Conservation (phyloP, 2,329 filamentous ascomycete genomes). For the Ophiostoma sp. region DNA sequence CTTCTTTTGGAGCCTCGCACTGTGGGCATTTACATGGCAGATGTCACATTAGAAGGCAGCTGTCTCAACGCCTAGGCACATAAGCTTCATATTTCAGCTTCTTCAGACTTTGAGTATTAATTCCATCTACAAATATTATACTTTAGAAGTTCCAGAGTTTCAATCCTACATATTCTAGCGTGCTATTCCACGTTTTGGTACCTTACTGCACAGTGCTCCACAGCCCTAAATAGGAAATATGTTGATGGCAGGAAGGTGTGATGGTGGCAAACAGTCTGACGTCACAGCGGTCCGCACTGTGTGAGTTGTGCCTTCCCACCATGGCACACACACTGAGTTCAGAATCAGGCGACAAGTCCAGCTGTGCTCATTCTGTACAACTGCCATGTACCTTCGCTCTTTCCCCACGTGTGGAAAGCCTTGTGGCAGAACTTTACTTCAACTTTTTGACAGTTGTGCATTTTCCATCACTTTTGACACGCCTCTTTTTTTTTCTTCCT, state of each 20-base stretch:
- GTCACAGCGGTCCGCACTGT: constrained; percentile 15
- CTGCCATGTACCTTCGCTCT: too few relatives aligned
- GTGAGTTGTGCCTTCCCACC: constrained; percentile 14
- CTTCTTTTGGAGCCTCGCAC: not conserved
- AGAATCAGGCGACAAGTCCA: not conserved
- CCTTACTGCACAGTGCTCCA: not conserved
- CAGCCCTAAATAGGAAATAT: constrained; percentile 15
- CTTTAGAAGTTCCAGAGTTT: not conserved
- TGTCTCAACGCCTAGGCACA: not conserved
- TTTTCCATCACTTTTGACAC: not conserved
- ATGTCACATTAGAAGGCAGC: too few relatives aligned
- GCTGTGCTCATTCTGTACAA: not conserved
- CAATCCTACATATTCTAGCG: not conserved
- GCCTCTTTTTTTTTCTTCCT: not conserved
- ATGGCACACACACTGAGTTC: constrained; percentile 21
- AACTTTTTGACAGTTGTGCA: not conserved
- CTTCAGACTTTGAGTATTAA: not conserved
- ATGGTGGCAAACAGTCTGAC: constrained; percentile 16
- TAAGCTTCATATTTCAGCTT: not conserved
- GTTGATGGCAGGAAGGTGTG: not conserved
- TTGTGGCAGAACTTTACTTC: not conserved
- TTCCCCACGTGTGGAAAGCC: constrained; percentile 4
- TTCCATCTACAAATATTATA: not conserved
- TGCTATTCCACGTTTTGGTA: not conserved
- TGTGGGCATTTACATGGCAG: not conserved